A percentile compares a stretch with the other conserved stretches of the same genome.
Evolutionary conservation across 768 basidiomycete genomes (phyloP).

Genomic region (Mycena rebaudengoi): DNA sequence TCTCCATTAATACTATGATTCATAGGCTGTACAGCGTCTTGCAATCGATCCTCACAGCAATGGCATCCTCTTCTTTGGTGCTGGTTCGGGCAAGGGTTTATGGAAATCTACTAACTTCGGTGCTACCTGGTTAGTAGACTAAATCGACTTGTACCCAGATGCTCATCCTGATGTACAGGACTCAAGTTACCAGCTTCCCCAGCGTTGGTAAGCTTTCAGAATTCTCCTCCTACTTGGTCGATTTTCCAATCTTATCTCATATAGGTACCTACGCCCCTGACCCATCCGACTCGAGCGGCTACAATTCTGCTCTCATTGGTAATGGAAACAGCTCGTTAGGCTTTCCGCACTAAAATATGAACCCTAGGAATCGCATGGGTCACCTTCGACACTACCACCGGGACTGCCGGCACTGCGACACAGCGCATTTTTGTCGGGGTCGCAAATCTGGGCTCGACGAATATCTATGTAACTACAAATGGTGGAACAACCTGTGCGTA

Average conservation of each 20-base stretch:
- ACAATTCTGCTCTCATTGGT: constrained; percentile 50
- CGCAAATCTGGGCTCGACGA: constrained; percentile 60
- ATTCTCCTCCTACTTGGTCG: neutral
- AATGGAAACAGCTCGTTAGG: too few species aligned
- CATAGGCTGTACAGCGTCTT: constrained; percentile 10
- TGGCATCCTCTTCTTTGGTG: constrained; percentile 69
- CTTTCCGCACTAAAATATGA: neutral
- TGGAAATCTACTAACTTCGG: constrained; percentile 74
- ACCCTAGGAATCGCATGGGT: constrained; percentile 63
- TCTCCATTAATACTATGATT: neutral
- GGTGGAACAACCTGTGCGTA: constrained; percentile 64
- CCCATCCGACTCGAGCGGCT: constrained; percentile 57
- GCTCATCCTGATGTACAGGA: constrained; percentile 31
- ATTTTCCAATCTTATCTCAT: neutral
- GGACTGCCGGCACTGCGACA: constrained; percentile 59
- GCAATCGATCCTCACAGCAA: constrained; percentile 67
- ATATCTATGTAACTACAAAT: constrained; percentile 64
- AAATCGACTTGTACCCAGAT: neutral
- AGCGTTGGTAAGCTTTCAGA: constrained; percentile 52
- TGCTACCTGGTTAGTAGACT: constrained; percentile 46
- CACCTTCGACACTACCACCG: constrained; percentile 69
- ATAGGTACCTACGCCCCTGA: constrained; percentile 63
- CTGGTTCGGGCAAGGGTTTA: constrained; percentile 69
- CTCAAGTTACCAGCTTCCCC: constrained; percentile 66
- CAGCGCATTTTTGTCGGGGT: constrained; percentile 76